Percentiles rank a stretch among this genome's conserved stretches.
These are phyloP conservation scores for Penicillium tannophilum DNA, from an alignment of 495 filamentous ascomycete species.

Conservation along the genomic window DNA sequence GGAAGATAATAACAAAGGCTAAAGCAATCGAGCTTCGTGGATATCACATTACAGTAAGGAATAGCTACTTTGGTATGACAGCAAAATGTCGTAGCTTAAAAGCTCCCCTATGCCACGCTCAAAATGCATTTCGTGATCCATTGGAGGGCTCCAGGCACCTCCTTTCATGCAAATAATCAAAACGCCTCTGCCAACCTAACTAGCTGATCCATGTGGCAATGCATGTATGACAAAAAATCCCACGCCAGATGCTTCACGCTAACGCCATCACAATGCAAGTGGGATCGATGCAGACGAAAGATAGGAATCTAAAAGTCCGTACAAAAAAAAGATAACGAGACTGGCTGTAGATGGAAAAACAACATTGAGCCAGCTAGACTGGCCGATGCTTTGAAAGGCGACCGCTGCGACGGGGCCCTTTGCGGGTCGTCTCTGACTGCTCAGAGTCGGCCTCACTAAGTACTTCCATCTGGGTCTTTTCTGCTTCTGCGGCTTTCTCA, in stretches of 20 bases:
- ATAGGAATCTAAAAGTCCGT: constrained; percentile 5
- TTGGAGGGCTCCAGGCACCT: constrained; percentile 30
- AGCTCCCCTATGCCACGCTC: constrained; percentile 15
- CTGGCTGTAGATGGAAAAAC: neutral
- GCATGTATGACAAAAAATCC: constrained; percentile 18
- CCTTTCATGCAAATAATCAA: constrained; percentile 24
- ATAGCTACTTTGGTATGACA: neutral
- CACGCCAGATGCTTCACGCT: constrained; percentile 20
- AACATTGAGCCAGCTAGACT: neutral
- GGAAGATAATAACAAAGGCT: neutral
- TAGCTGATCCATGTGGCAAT: constrained; percentile 13
- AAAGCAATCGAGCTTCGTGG: constrained; percentile 1
- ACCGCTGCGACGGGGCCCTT: constrained; percentile 25
- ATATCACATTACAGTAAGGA: constrained; percentile 9
- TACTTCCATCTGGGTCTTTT: constrained; percentile 7
- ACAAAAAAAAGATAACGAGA: constrained; percentile 7
- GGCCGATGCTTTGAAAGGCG: constrained; percentile 24
- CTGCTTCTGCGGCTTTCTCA: constrained; percentile 15
- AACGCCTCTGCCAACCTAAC: constrained; percentile 21
- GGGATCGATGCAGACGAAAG: constrained; percentile 22
- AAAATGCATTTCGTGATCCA: constrained; percentile 24
- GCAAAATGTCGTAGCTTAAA: constrained; percentile 6
- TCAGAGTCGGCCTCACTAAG: constrained; percentile 10
- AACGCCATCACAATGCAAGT: constrained; percentile 32
- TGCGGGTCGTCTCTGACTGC: constrained; percentile 10